Conservation (phyloP, 441 rosid genomes). For the Erysimum pusillum region DNA sequence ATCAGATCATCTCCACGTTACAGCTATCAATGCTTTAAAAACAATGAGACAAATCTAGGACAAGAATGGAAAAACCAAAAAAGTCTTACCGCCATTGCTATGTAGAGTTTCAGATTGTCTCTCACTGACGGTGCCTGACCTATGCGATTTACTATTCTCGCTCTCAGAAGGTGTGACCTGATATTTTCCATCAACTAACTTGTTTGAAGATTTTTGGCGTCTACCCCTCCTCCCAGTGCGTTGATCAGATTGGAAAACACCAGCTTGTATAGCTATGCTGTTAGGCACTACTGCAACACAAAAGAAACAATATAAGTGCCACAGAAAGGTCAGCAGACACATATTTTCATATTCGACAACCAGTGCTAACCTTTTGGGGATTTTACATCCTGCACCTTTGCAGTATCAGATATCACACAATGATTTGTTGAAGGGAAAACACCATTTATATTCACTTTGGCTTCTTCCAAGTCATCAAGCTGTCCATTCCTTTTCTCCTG, state of each 20-base stretch:
- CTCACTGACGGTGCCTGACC: constrained; percentile 42
- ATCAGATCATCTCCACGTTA: constrained; percentile 12
- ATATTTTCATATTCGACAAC: neutral
- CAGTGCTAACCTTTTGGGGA: constrained; percentile 38
- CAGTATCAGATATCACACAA: constrained; percentile 33
- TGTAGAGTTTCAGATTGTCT: constrained; percentile 41
- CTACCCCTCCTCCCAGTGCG: constrained; percentile 76
- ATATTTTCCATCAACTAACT: constrained; percentile 60
- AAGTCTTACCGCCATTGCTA: constrained; percentile 52
- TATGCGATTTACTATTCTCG: constrained; percentile 56
- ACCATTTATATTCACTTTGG: constrained; percentile 32
- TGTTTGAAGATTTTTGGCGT: constrained; percentile 72
- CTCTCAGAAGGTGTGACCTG: constrained; percentile 53
- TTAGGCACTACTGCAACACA: constrained; percentile 56
- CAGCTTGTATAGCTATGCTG: constrained; percentile 55
- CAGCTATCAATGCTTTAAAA: neutral
- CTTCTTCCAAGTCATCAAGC: constrained; percentile 27
- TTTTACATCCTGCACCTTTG: constrained; percentile 31
- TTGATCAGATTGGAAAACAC: constrained; percentile 59
- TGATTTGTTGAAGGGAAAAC: constrained; percentile 23
- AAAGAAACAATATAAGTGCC: constrained; percentile 14
- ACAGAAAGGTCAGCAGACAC: constrained; percentile 21
- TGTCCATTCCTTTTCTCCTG: constrained; percentile 40
- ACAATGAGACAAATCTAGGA: constrained; percentile 3
- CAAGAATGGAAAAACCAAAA: neutral